Percentiles rank a stretch among this genome's conserved stretches.
Evolutionary conservation across 768 basidiomycete species (phyloP).

Genomic region (Phanerodontia chrysosporium): DNA sequence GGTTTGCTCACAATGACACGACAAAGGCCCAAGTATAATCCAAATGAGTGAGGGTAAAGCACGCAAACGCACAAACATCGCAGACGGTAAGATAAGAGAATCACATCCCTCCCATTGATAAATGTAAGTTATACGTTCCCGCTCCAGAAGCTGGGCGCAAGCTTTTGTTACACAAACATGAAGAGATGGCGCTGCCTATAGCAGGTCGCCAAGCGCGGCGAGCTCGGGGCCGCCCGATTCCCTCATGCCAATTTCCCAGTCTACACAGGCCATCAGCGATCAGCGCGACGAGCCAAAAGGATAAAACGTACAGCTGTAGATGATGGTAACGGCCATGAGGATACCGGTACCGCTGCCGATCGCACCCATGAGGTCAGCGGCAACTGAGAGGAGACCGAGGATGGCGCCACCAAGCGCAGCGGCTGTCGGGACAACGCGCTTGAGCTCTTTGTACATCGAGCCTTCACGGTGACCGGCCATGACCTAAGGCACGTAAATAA

Average conservation of each 20-base stretch:
- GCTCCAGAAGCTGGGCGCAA: neutral
- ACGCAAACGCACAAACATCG: no score
- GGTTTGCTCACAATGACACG: no score
- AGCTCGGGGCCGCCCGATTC: conserved; percentile 83
- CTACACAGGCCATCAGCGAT: conserved; percentile 32
- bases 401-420: conserved; percentile 98
- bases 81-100: no score
- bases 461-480: conserved; percentile 77
- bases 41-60: no score
- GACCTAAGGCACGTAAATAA: conserved; percentile 20
- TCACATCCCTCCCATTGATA: neutral
- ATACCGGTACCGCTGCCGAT: conserved; percentile 96
- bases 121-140: neutral
- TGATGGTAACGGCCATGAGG: conserved; percentile 96
- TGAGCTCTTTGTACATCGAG: conserved; percentile 99
- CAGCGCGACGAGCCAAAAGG: neutral
- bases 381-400: conserved; percentile 84
- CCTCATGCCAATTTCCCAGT: conserved; percentile 94
- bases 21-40: no score
- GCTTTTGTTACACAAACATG: neutral
- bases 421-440: conserved; percentile 95
- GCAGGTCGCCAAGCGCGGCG: conserved; percentile 72
- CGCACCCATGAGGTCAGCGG: conserved; percentile 93
- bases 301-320: conserved; percentile 60
- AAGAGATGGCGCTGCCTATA: conserved; percentile 36